Conservation (phyloP, 352 stramenopile genomes). For the Globisporangium emineosum region DNA sequence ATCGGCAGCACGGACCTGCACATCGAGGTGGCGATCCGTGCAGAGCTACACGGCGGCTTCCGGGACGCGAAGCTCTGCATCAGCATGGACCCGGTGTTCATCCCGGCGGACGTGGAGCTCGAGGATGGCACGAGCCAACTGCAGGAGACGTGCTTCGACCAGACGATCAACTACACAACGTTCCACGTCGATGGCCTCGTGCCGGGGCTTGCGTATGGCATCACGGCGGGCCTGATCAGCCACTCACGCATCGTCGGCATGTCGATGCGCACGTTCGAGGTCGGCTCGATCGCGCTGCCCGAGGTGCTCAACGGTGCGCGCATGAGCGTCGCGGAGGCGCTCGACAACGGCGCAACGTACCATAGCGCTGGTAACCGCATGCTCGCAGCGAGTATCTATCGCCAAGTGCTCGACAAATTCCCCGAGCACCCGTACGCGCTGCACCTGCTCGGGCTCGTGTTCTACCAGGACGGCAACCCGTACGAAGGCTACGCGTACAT, state of each 20-base stretch:
- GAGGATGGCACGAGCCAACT: constrained; percentile 27
- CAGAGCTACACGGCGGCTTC: constrained; percentile 25
- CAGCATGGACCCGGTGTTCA: constrained; percentile 42
- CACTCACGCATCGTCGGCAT: constrained; percentile 46
- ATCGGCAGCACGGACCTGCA: constrained; percentile 41
- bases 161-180: constrained; percentile 41
- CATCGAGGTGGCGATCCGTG: constrained; percentile 50
- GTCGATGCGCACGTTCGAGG: constrained; percentile 62
- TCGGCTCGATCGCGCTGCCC: constrained; percentile 40
- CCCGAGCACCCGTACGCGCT: constrained; percentile 41
- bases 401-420: constrained; percentile 46
- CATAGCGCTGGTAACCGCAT: constrained; percentile 31
- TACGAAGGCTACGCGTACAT: constrained; percentile 33
- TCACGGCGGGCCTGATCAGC: constrained; percentile 53
- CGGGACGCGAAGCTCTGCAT: constrained; percentile 49
- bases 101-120: constrained; percentile 37
- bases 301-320: constrained; percentile 11
- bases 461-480: constrained; percentile 40
- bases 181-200: constrained; percentile 60
- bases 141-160: constrained; percentile 59
- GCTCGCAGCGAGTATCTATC: constrained; percentile 43
- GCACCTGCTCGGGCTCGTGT: constrained; percentile 45
- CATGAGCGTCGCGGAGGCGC: constrained; percentile 42
- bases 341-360: constrained; percentile 37
- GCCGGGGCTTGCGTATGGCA: constrained; percentile 45